phyloP scores from a whole-genome alignment of 768 basidiomycete genomes.

The Pleurotus djamor region DNA sequence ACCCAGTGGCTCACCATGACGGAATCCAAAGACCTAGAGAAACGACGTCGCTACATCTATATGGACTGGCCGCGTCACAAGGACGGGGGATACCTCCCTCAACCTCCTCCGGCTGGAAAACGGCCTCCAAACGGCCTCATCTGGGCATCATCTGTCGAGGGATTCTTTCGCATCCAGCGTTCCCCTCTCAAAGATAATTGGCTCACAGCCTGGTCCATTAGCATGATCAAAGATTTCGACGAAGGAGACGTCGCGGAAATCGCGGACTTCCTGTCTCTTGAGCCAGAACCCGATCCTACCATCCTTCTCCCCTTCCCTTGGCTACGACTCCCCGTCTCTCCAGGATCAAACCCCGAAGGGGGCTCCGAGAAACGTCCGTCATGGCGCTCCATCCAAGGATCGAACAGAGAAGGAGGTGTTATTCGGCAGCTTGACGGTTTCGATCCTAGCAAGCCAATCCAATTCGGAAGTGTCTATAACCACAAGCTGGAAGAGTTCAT shows the following conservation, averaged over 20 bases:
- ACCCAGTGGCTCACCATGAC: neutral
- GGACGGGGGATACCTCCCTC: neutral
- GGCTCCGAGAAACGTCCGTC: neutral
- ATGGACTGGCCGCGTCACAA: neutral
- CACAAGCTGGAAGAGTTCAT: slow-evolving; percentile 4
- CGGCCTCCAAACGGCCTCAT: slow-evolving; percentile 1
- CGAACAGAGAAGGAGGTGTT: neutral
- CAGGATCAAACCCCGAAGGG: neutral
- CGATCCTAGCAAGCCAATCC: neutral
- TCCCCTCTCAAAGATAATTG: neutral
- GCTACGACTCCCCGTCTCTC: neutral
- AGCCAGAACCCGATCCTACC: neutral
- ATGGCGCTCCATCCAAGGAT: neutral
- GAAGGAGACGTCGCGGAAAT: neutral
- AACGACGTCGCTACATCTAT: neutral
- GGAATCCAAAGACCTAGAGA: slow-evolving; percentile 1
- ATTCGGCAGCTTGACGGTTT: neutral
- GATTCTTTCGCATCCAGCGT: neutral
- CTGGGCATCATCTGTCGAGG: neutral
- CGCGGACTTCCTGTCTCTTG: neutral
- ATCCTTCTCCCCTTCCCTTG: neutral
- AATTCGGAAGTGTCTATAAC: neutral
- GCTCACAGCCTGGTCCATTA: neutral
- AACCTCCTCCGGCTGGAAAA: neutral
- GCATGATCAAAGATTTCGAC: slow-evolving; percentile 2